These are phyloP conservation scores for Neonectria faginata DNA, from an alignment of 2,329 filamentous ascomycete genomes.

Conservation along the genomic window DNA sequence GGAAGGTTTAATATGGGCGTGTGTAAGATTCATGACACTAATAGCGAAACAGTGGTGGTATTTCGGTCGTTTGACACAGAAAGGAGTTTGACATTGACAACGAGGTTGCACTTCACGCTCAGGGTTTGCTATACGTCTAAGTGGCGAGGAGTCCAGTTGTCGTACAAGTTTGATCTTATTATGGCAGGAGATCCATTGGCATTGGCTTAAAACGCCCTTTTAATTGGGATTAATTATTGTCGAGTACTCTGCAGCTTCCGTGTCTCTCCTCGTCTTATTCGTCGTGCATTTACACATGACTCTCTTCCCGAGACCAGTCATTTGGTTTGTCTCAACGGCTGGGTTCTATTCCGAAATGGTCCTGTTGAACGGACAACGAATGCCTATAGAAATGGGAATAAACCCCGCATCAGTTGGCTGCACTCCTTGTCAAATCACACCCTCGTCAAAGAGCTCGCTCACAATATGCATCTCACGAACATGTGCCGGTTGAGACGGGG, in stretches of 20 bases:
- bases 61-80: neutral
- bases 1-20: constrained; percentile 53
- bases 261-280: neutral
- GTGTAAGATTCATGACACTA: too few species aligned
- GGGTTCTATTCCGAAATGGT: too few species aligned
- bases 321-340: neutral
- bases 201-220: neutral
- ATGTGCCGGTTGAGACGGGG: neutral
- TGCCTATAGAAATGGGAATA: neutral
- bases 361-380: neutral
- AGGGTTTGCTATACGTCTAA: neutral
- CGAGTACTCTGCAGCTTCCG: neutral
- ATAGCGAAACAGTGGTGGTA: neutral
- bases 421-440: too few species aligned
- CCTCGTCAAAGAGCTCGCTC: neutral
- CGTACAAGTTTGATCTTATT: neutral
- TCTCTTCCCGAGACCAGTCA: neutral
- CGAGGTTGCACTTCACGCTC: neutral
- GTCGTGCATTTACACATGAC: neutral
- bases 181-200: neutral
- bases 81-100: neutral
- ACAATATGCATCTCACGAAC: neutral
- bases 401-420: neutral
- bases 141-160: neutral
- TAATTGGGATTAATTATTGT: neutral